phyloP scores from a whole-genome alignment of 257 asterid species.

The Fraxinus pennsylvanica region DNA sequence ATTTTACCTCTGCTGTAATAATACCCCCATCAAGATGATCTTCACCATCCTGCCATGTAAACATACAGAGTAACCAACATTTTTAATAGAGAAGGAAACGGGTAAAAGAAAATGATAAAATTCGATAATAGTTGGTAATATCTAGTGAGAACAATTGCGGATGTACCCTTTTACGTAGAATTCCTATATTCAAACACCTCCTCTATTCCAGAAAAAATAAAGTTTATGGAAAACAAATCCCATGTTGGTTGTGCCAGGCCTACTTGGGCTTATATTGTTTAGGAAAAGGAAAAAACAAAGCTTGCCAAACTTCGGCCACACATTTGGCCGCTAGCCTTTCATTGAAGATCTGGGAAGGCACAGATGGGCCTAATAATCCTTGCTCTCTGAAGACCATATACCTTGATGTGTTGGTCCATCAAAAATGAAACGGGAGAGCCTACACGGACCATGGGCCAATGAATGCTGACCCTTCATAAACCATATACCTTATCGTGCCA shows the following conservation, averaged over 20 bases:
- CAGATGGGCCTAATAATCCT: neutral
- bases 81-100: conserved; percentile 10
- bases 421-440: neutral
- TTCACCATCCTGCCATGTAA: conserved; percentile 53
- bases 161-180: neutral
- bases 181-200: neutral
- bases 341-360: neutral
- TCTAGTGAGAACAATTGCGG: neutral
- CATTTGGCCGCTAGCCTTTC: neutral
- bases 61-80: conserved; percentile 21
- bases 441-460: neutral
- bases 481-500: neutral
- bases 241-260: neutral
- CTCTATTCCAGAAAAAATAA: neutral
- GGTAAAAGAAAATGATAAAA: neutral
- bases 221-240: neutral
- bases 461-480: neutral
- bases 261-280: neutral
- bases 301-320: neutral
- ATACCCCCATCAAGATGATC: conserved; percentile 60
- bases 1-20: conserved; percentile 56
- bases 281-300: neutral
- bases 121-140: neutral
- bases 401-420: neutral
- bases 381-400: neutral